phyloP scores from a whole-genome alignment of 1,284 basidiomycete genomes.

The Papiliotrema nemorosa region DNA sequence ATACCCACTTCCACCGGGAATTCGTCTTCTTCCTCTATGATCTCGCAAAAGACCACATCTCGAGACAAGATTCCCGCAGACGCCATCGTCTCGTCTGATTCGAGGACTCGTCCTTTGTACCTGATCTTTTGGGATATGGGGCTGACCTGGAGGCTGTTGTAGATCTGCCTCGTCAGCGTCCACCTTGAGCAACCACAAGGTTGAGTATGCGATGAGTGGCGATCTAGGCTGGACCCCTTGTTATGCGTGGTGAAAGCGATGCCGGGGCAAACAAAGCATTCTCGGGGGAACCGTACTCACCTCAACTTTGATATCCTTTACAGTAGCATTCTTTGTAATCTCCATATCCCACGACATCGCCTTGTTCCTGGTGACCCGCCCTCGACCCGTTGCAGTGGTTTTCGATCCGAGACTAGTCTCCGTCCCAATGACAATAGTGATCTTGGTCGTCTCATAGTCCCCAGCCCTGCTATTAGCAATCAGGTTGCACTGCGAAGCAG shows the following conservation, averaged over 20 bases:
- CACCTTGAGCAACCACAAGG: not conserved
- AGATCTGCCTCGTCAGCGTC: slow-evolving; percentile 11
- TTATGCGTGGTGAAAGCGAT: too few relatives aligned
- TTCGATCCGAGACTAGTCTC: not conserved
- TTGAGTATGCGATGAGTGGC: too few relatives aligned
- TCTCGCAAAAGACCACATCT: slow-evolving; percentile 20
- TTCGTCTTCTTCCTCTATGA: slow-evolving; percentile 23
- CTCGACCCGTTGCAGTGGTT: not conserved
- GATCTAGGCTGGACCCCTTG: too few relatives aligned
- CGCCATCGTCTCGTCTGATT: slow-evolving; percentile 25
- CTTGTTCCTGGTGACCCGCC: not conserved
- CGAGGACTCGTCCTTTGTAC: slow-evolving; percentile 21
- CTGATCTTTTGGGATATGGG: slow-evolving; percentile 29
- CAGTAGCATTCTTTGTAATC: slow-evolving; percentile 22
- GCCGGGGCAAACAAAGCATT: too few relatives aligned
- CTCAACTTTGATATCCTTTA: slow-evolving; percentile 33
- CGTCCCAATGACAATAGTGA: slow-evolving; percentile 12
- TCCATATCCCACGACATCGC: slow-evolving; percentile 7
- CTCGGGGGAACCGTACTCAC: slow-evolving; percentile 3
- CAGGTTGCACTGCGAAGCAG: not conserved
- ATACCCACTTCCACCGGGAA: slow-evolving; percentile 4
- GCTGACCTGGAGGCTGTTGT: slow-evolving; percentile 14
- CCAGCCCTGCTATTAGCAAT: slow-evolving; percentile 12
- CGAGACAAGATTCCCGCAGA: slow-evolving; percentile 21
- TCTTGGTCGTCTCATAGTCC: slow-evolving; percentile 14